A percentile compares a stretch with the other conserved stretches of the same genome.
phyloP scores from a whole-genome alignment of 768 basidiomycete species.

The Hebeloma cylindrosporum region DNA sequence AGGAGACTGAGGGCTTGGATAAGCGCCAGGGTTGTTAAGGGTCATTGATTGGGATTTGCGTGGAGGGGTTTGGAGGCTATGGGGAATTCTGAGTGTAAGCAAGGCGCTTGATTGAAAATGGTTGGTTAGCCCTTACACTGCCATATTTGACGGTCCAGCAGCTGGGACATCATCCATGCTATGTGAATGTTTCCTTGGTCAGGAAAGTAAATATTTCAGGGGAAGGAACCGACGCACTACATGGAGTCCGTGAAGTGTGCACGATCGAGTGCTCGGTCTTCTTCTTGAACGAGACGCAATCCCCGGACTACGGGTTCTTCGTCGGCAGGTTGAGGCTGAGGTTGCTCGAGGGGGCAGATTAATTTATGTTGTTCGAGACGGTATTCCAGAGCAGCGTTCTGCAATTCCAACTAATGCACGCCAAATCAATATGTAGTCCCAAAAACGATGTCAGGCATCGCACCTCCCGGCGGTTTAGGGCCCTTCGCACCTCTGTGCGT shows the following conservation, averaged over 20 bases:
- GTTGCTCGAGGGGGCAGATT: neutral
- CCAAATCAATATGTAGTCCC: neutral
- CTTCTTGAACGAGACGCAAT: constrained; percentile 4
- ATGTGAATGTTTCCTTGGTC: neutral
- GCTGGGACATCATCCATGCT: constrained; percentile 11
- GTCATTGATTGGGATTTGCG: constrained; percentile 7
- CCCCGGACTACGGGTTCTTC: neutral
- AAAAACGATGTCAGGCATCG: no score
- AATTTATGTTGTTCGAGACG: neutral
- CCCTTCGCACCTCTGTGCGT: no score
- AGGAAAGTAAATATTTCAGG: neutral
- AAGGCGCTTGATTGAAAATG: neutral
- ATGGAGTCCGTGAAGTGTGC: constrained; percentile 10
- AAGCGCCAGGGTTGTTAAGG: constrained; percentile 15
- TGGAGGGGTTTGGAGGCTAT: neutral
- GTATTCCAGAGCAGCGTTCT: neutral
- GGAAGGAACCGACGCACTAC: constrained; percentile 14
- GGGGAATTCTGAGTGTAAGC: neutral
- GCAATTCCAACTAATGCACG: constrained; percentile 5
- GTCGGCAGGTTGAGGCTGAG: no score
- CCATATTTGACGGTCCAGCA: neutral
- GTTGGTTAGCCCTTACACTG: neutral
- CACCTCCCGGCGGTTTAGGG: no score
- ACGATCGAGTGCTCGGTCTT: neutral
- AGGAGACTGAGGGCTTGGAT: constrained; percentile 19